Evolutionary conservation across 2,329 filamentous ascomycete genomes (phyloP), one percentile per base, ranked within the genome.

Genomic region (Fusarium newnesense): DNA sequence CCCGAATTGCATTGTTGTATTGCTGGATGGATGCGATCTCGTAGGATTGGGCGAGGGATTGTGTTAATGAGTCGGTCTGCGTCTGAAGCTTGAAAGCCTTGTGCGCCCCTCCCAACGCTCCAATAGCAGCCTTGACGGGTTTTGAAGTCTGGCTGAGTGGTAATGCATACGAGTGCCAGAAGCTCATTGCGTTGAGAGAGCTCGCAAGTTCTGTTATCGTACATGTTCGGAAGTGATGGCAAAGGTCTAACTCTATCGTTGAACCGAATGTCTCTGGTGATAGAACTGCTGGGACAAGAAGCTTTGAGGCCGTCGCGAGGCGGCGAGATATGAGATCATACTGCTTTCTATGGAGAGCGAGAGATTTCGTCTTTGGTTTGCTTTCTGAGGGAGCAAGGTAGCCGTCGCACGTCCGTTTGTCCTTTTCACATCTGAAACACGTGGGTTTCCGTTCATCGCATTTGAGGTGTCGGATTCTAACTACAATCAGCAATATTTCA

Each of bases 381-480:
- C 18, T 24, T 6, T 39, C 52, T 9, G 4, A 9, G 0, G 59
- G 44, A 3, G 19, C 2, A 5, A 52, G 7, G 24, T 72, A 72
- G 10, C 69, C 69, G 26, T 72, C 69, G 7, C 69, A 72, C 10
- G 9, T 43, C 7, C 63, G 19, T 16, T 52, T 37, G 21, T 72
- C 69, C 5, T 72, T 72, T 11, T 58, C 26, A 11, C 69, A 72
- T 2, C 68, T 60, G 6, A 50, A 56, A 5, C 69, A 72, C 3
- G 24, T 50, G 4, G 69, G 69, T 18, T 49, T 72, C 28, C 57
- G 66, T 19, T 72, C 69, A 11, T 72, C 69, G 12, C 69, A 72
- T 13, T 72, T 72, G 15, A 72, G 56, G 19, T 72, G 69, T 0
- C 69, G 68, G 6, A 72, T 72, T 43, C 69, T 72, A 1, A 32